Base-by-base conservation (phyloP, 169 alveolate species). In the Ichthyophthirius multifiliis region DNA sequence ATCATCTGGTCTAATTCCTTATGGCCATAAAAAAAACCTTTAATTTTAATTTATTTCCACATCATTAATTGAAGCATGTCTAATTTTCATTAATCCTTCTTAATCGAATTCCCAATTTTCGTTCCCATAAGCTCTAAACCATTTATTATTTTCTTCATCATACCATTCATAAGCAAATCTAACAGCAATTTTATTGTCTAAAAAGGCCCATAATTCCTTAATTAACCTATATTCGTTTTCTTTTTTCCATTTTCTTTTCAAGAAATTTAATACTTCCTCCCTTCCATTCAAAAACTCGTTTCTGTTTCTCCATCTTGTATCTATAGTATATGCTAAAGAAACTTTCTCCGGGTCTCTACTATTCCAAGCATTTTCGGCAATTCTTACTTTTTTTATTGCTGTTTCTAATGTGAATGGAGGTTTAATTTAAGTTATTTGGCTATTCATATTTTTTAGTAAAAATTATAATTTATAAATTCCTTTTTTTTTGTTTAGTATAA, bases 51-150 rank as follows among this genome's bases (percentile, higher is more conserved):
- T 6, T 18, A 65, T 65, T 12, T 30, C 12, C 10, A 65, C 47
- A 16, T 65, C 75, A 12, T 65, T 65, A 2, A 65, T 65, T 2
- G 48, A 32, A 0, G 75, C 75, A 65, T 35, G 7, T 15, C 75
- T 65, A 5, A 32, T 65, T 34, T 65, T 65, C 75, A 65, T 65
- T 15, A 32, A 16, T 3, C 75, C 75, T 32, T 65, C 34, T 65
- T 65, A 43, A 32, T 65, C 48, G n/a, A 65, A 65, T 6, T 65
- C 75, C 75, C 75, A 65, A 65, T 65, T 65, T 65, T 65, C 75
- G n/a, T 65, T 65, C 15, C 75, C 75, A 12, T 65, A 65, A 32
- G 75, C 48, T 35, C 75, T 65, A 35, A 65, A 65, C 75, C 75
- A 65, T 30, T 6, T 30, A 1, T 46, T 32, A 65, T 30, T 32